phyloP scores from a whole-genome alignment of 306 rosid species.

The Chamaecrista fasciculata region DNA sequence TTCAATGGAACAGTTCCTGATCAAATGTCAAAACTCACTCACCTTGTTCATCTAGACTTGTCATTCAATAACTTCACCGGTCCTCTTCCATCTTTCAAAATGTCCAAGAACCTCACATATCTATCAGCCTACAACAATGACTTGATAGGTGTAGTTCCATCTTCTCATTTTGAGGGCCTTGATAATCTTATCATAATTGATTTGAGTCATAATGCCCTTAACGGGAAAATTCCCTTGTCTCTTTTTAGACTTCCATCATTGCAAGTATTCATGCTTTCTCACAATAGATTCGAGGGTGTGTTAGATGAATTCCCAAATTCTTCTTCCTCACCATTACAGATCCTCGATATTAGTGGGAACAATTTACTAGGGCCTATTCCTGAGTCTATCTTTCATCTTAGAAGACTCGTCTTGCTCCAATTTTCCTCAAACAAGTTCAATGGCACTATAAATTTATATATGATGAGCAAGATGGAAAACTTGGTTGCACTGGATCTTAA shows the following conservation, averaged over 20 bases:
- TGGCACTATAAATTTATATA: slow-evolving; percentile 28
- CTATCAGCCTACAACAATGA: slow-evolving; percentile 22
- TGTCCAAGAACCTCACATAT: slow-evolving; percentile 18
- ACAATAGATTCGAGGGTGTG: slow-evolving; percentile 28
- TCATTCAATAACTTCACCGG: slow-evolving; percentile 33
- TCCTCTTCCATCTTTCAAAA: slow-evolving; percentile 29
- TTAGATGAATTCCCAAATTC: slow-evolving; percentile 14
- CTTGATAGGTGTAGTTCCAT: slow-evolving; percentile 19
- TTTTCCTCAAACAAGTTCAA: slow-evolving; percentile 54
- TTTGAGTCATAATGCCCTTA: slow-evolving; percentile 6
- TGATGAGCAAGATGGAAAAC: slow-evolving; percentile 19
- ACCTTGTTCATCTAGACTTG: slow-evolving; percentile 32
- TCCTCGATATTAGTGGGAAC: slow-evolving; percentile 46
- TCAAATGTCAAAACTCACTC: slow-evolving; percentile 19
- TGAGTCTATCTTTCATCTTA: slow-evolving; percentile 20
- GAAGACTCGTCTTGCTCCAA: slow-evolving; percentile 28
- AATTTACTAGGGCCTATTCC: slow-evolving; percentile 46
- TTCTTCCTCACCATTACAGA: slow-evolving; percentile 24
- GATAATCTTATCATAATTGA: not conserved
- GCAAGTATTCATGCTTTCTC: not conserved
- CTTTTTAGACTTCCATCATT: slow-evolving; percentile 30
- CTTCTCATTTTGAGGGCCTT: slow-evolving; percentile 27
- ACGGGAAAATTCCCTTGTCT: slow-evolving; percentile 22
- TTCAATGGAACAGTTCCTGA: slow-evolving; percentile 31
- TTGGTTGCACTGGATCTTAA: slow-evolving; percentile 49